Evolutionary conservation across 768 basidiomycete genomes (phyloP).

Genomic region (Leccinum rimulosum): DNA sequence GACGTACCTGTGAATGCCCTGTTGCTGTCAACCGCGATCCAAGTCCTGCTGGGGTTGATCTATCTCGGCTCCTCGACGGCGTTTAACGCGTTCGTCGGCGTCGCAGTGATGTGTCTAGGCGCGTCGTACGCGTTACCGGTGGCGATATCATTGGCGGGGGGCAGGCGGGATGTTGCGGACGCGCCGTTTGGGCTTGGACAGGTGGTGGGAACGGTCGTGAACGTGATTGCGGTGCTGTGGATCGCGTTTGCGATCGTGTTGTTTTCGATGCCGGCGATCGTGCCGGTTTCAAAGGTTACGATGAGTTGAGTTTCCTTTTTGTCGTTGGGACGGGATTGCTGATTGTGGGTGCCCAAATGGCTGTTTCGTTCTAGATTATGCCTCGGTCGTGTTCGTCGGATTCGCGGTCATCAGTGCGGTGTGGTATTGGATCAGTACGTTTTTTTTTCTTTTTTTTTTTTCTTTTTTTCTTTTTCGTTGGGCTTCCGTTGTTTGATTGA

Average conservation of each 20-base stretch:
- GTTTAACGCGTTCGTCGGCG: conserved; percentile 67
- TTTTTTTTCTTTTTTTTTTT: too few species aligned
- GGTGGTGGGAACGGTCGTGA: conserved; percentile 43
- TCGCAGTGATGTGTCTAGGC: conserved; percentile 63
- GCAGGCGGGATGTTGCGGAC: conserved; percentile 42
- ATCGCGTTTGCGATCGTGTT: conserved; percentile 57
- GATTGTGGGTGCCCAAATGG: background rate
- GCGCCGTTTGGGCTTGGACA: conserved; percentile 52
- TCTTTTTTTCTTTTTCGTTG: too few species aligned
- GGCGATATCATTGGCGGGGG: conserved; percentile 46
- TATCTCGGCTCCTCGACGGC: conserved; percentile 61
- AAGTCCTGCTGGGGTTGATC: conserved; percentile 59
- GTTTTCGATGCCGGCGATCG: conserved; percentile 65
- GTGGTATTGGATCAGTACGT: conserved; percentile 57
- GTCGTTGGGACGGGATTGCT: background rate
- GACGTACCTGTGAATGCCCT: conserved; percentile 62
- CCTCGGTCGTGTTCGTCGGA: conserved; percentile 64
- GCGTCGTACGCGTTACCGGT: conserved; percentile 66
- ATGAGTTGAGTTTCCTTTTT: conserved; percentile 38
- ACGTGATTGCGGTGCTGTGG: conserved; percentile 57
- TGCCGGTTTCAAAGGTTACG: conserved; percentile 49
- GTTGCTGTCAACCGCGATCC: conserved; percentile 54
- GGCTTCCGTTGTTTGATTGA: background rate
- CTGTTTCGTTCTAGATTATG: conserved; percentile 47
- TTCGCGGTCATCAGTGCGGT: conserved; percentile 55